Evolutionary conservation across 495 filamentous ascomycete species (phyloP), one percentile per base, ranked within the genome.

Genomic region (Penicillium psychrofluorescens): DNA sequence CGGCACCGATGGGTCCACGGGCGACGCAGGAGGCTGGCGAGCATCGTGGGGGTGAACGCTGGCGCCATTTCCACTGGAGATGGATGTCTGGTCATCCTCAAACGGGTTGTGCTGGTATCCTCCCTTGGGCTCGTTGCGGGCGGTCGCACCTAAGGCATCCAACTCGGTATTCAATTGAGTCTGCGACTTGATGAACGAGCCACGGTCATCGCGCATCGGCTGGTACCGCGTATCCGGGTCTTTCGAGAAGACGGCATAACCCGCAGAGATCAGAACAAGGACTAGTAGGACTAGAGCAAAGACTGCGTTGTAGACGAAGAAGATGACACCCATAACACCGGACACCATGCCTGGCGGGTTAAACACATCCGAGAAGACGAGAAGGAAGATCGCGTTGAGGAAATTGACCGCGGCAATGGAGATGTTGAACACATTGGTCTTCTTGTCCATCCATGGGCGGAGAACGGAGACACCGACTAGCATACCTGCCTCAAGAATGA

Each of bases 381-480:
- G 68, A 7, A 95, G 71, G 70, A 92, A 90, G 61, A 95, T 81
- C 47, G 81, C 78, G 61, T 95, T 95, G 61, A 96, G 58, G 60
- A 97, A 95, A 67, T 96, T 97, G 57, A 95, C 71, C 28, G 77
- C 82, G 43, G 78, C 82, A 56, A 98, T 97, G 43, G 90, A 74
- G 50, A 98, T 95, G 70, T 97, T 97, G 77, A 94, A 95, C 39
- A 83, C 79, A 62, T 98, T 98, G 46, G 91, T 96, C 68, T 90
- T 92, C 79, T 95, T 97, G 73, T 98, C 92, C 92, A 98, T 97
- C 82, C 89, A 98, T 7, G 92, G 92, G 34, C 88, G 82, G 53
- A 95, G 68, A 36, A 95, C 80, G 49, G 79, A 85, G 30, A 88
- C 81, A 28, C 61, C 78, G 54, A 97, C 84, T 50, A 98, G 74